A percentile compares a stretch with the other conserved stretches of the same genome.
Evolutionary conservation across 1,139 yeast genomes (phyloP).

Genomic region (Insectozyma bohioensis): DNA sequence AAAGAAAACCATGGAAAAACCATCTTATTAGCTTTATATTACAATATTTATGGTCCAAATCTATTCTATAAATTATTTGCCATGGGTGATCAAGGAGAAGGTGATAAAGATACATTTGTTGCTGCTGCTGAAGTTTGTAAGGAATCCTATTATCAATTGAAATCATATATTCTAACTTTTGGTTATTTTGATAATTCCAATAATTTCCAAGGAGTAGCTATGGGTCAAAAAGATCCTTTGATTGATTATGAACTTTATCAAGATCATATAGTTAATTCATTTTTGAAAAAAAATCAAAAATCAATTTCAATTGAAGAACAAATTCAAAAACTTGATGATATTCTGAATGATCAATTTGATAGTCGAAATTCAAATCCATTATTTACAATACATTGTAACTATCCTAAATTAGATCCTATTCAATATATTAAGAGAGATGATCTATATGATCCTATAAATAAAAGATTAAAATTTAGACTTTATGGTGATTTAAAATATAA

Average conservation of each 20-base stretch:
- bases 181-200: slow-evolving; percentile 29
- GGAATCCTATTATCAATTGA: slow-evolving; percentile 53
- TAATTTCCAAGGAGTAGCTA: slow-evolving; percentile 37
- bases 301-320: slow-evolving; percentile 18
- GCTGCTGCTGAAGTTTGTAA: slow-evolving; percentile 55
- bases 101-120: slow-evolving; percentile 65
- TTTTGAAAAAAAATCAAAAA: slow-evolving; percentile 7
- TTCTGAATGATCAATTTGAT: slow-evolving; percentile 19
- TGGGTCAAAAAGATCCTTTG: slow-evolving; percentile 41
- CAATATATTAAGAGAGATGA: slow-evolving; percentile 22
- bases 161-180: slow-evolving; percentile 29
- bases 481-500: slow-evolving; percentile 28
- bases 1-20: slow-evolving; percentile 55
- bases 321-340: slow-evolving; percentile 20
- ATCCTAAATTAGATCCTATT: slow-evolving; percentile 38
- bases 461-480: slow-evolving; percentile 28
- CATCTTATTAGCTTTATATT: slow-evolving; percentile 51
- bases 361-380: slow-evolving; percentile 20
- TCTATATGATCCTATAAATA: slow-evolving; percentile 26
- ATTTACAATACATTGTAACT: slow-evolving; percentile 40
- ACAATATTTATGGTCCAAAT: slow-evolving; percentile 59
- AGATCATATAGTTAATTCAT: slow-evolving; percentile 9
- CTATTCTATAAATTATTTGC: slow-evolving; percentile 56
- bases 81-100: slow-evolving; percentile 64
- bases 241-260: slow-evolving; percentile 25